phyloP scores from a whole-genome alignment of 345 rosid species.

The Heritiera littoralis region DNA sequence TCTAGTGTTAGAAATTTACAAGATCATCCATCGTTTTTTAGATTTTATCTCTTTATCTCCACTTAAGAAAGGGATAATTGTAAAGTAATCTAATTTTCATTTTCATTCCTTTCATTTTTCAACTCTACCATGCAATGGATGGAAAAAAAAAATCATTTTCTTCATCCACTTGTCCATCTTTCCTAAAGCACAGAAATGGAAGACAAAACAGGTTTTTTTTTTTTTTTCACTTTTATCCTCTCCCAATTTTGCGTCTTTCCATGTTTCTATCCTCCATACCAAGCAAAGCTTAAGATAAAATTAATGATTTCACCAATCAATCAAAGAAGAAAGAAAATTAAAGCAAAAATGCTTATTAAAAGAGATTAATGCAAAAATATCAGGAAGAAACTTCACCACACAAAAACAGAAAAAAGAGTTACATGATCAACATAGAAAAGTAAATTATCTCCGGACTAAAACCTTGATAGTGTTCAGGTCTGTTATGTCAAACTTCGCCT shows the following conservation, averaged over 20 bases:
- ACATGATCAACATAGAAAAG: background rate
- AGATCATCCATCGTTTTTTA: background rate
- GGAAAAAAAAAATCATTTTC: slow-evolving; percentile 5
- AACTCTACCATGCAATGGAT: background rate
- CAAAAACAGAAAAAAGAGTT: background rate
- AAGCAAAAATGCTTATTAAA: background rate
- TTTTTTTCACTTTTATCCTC: background rate
- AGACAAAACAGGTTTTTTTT: background rate
- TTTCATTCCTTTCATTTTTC: background rate
- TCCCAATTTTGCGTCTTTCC: slow-evolving; percentile 4
- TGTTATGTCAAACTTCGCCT: slow-evolving; percentile 82
- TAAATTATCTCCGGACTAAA: slow-evolving; percentile 11
- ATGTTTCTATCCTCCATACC: background rate
- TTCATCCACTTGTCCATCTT: background rate
- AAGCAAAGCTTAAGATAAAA: background rate
- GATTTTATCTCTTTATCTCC: background rate
- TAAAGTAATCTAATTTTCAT: background rate
- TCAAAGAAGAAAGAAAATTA: slow-evolving; percentile 18
- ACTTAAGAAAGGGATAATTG: background rate
- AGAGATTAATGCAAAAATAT: slow-evolving; percentile 3
- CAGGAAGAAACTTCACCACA: background rate
- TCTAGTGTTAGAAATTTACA: background rate
- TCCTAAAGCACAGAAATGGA: background rate
- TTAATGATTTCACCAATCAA: slow-evolving; percentile 12
- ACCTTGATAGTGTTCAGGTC: slow-evolving; percentile 87